These are phyloP conservation scores for Primulina tabacum DNA, from an alignment of 257 asterid species.

Conservation along the genomic window DNA sequence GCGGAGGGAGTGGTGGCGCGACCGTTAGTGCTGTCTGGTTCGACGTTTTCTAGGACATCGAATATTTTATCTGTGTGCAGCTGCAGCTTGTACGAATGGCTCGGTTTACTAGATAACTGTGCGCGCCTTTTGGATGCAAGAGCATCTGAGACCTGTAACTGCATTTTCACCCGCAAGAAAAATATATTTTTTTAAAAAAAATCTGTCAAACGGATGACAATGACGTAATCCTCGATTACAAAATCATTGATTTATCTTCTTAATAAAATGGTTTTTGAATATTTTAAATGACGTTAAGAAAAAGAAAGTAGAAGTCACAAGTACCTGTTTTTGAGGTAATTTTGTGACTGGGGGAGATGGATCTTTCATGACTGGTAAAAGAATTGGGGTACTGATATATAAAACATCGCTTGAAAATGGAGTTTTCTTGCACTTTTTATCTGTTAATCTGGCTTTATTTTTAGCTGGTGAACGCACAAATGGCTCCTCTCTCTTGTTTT, in stretches of 20 bases:
- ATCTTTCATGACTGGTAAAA: conserved; percentile 63
- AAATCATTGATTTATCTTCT: neutral
- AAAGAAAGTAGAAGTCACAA: conserved; percentile 3
- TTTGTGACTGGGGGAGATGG: conserved; percentile 52
- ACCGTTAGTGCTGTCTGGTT: conserved; percentile 30
- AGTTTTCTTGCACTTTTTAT: conserved; percentile 50
- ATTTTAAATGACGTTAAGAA: neutral
- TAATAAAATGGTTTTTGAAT: neutral
- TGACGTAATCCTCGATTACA: conserved; percentile 16
- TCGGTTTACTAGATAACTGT: conserved; percentile 64
- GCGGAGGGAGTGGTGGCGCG: conserved; percentile 29
- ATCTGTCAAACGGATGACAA: conserved; percentile 18
- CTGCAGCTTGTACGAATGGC: conserved; percentile 49
- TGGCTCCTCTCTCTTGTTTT: conserved; percentile 52
- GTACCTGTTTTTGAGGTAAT: conserved; percentile 67
- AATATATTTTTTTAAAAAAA: neutral
- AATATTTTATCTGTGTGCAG: conserved; percentile 19
- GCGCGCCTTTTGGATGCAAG: conserved; percentile 52
- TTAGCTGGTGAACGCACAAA: conserved; percentile 42
- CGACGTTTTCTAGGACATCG: conserved; percentile 36
- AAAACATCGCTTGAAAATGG: conserved; percentile 50
- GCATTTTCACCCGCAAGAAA: conserved; percentile 30
- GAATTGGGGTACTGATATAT: conserved; percentile 45
- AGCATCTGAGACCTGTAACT: conserved; percentile 55
- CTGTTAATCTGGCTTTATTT: conserved; percentile 30